These are phyloP conservation scores for Mycena venus DNA, from an alignment of 768 basidiomycete genomes.

Conservation along the genomic window DNA sequence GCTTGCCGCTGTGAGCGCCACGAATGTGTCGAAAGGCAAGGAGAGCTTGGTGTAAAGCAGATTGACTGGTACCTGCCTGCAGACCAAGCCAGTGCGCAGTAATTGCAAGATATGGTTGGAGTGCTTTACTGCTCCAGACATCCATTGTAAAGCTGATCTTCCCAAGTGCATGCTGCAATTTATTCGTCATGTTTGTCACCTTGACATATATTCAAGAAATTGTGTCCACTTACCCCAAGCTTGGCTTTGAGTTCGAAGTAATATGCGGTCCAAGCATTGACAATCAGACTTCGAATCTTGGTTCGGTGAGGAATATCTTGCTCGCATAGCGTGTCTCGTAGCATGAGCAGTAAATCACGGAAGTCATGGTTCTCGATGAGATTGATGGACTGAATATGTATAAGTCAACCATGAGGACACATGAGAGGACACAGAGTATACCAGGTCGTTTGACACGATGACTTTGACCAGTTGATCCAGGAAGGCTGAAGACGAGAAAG, in stretches of 20 bases:
- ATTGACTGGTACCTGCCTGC: neutral
- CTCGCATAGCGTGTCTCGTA: neutral
- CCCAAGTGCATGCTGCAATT: neutral
- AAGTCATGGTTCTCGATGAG: neutral
- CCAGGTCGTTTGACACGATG: neutral
- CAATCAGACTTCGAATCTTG: neutral
- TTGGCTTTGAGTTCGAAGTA: neutral
- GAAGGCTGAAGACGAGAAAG: neutral
- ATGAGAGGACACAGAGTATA: neutral
- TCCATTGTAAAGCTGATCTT: slow-evolving; percentile 6
- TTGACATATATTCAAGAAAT: neutral
- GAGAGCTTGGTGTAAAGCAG: slow-evolving; percentile 4
- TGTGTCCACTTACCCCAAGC: neutral
- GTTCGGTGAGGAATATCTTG: neutral
- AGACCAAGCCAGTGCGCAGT: neutral
- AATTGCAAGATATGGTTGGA: neutral
- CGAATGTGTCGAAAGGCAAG: neutral
- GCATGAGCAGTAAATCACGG: neutral
- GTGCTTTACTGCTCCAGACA: slow-evolving; percentile 4
- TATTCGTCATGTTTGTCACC: neutral
- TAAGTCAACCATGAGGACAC: neutral
- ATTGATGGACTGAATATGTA: neutral
- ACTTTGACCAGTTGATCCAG: neutral
- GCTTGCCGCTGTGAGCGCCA: neutral
- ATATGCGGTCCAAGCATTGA: neutral